Evolutionary conservation across 768 basidiomycete species (phyloP).

Genomic region (Mycena capillaripes): DNA sequence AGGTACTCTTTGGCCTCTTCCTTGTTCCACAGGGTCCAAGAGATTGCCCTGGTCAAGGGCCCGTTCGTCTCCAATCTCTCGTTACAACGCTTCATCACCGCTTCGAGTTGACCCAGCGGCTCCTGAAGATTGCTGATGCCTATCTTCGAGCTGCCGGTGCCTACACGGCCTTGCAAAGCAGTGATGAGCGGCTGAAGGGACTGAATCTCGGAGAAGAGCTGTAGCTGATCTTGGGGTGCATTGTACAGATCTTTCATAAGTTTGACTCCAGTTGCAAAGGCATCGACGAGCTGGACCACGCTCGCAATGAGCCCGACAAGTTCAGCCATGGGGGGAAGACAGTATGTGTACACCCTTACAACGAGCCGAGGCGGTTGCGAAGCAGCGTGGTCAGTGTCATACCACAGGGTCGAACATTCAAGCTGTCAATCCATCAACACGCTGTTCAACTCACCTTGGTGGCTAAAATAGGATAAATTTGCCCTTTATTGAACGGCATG

Average conservation of each 20-base stretch:
- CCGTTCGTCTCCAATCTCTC: not conserved
- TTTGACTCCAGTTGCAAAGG: not conserved
- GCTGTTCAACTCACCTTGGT: too few species aligned
- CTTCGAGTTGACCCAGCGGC: not conserved
- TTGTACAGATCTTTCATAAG: not conserved
- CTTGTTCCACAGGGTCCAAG: slow-evolving; percentile 2
- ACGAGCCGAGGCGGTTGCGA: too few species aligned
- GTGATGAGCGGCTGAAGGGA: not conserved
- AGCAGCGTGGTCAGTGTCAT: too few species aligned
- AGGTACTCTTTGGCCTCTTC: slow-evolving; percentile 1
- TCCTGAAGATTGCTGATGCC: not conserved
- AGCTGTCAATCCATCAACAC: too few species aligned
- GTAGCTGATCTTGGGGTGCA: not conserved
- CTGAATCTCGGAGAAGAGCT: not conserved
- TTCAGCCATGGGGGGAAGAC: not conserved
- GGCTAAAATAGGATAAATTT: too few species aligned
- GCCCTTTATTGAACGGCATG: too few species aligned
- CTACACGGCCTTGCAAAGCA: not conserved
- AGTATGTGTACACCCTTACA: too few species aligned
- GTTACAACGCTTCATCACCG: not conserved
- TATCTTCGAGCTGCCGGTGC: not conserved
- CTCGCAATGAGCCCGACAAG: not conserved
- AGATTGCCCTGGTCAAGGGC: not conserved
- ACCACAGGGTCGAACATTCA: too few species aligned
- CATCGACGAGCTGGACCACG: not conserved